phyloP scores from a whole-genome alignment of 2,329 filamentous ascomycete genomes.

The Teratosphaeria gauchensis region DNA sequence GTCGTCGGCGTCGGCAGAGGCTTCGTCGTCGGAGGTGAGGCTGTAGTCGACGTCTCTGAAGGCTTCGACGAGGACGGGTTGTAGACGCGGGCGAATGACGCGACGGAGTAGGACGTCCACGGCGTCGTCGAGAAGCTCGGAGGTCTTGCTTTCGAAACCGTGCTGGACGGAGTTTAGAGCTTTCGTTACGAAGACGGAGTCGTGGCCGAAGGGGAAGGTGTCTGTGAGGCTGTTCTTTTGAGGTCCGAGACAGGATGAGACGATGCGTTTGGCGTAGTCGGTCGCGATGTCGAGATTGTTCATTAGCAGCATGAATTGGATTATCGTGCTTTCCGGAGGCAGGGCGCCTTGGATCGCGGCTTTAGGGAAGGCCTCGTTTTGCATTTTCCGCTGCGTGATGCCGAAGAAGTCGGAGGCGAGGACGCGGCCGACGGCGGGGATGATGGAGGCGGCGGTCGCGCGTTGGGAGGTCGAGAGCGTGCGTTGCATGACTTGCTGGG shows the following conservation, averaged over 20 bases:
- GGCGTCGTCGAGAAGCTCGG: conserved; percentile 73
- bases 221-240: not conserved
- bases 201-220: conserved; percentile 67
- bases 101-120: conserved; percentile 79
- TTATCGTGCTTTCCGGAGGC: conserved; percentile 78
- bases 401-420: conserved; percentile 84
- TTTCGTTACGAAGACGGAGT: conserved; percentile 59
- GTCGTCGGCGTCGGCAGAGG: conserved; percentile 33
- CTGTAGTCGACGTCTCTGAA: conserved; percentile 90
- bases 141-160: conserved; percentile 67
- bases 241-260: conserved; percentile 52
- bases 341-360: conserved; percentile 66
- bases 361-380: conserved; percentile 86
- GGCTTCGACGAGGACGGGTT: conserved; percentile 74
- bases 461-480: conserved; percentile 78
- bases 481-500: conserved; percentile 81
- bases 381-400: conserved; percentile 97
- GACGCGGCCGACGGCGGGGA: conserved; percentile 70
- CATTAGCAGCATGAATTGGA: conserved; percentile 83
- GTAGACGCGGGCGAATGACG: conserved; percentile 74
- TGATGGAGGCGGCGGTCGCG: conserved; percentile 64
- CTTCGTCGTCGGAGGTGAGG: conserved; percentile 46
- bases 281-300: conserved; percentile 92
- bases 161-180: conserved; percentile 59
- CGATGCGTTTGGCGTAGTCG: conserved; percentile 82